phyloP scores from a whole-genome alignment of 192 early-diverging fungal genomes.

The Pilaira anomala region DNA sequence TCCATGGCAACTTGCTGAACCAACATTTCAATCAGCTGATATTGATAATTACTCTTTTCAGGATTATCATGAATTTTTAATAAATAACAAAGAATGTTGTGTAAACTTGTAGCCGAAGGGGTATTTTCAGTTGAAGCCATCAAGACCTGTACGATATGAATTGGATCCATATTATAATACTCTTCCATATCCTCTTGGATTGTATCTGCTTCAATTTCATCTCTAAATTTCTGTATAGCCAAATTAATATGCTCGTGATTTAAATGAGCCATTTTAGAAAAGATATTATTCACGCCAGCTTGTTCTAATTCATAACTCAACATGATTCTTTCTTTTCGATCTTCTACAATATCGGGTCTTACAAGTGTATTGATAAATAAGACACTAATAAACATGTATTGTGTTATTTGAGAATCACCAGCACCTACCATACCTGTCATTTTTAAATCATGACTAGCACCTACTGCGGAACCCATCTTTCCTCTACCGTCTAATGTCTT shows the following conservation, averaged over 20 bases:
- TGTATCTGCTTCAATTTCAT: slow-evolving; percentile 22
- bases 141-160: slow-evolving; percentile 65
- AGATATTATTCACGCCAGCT: slow-evolving; percentile 44
- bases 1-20: slow-evolving; percentile 14
- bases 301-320: slow-evolving; percentile 66
- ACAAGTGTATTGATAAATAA: slow-evolving; percentile 74
- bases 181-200: slow-evolving; percentile 40
- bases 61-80: slow-evolving; percentile 50
- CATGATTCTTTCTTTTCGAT: slow-evolving; percentile 64
- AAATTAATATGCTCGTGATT: slow-evolving; percentile 28
- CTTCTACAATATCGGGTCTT: slow-evolving; percentile 56
- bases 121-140: slow-evolving; percentile 62
- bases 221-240: slow-evolving; percentile 27
- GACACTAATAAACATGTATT: slow-evolving; percentile 66
- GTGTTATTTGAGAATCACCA: slow-evolving; percentile 53
- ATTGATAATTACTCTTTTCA: slow-evolving; percentile 19
- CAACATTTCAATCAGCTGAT: slow-evolving; percentile 12
- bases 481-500: slow-evolving; percentile 72
- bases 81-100: slow-evolving; percentile 70
- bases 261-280: slow-evolving; percentile 23
- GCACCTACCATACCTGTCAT: slow-evolving; percentile 46
- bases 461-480: slow-evolving; percentile 70
- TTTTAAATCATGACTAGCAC: slow-evolving; percentile 66
- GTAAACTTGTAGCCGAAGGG: slow-evolving; percentile 59
- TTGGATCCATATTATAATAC: slow-evolving; percentile 43